Percentiles rank a stretch among this genome's conserved stretches.
phyloP scores from a whole-genome alignment of 179 eudicot species.

The Gypsophila paniculata region DNA sequence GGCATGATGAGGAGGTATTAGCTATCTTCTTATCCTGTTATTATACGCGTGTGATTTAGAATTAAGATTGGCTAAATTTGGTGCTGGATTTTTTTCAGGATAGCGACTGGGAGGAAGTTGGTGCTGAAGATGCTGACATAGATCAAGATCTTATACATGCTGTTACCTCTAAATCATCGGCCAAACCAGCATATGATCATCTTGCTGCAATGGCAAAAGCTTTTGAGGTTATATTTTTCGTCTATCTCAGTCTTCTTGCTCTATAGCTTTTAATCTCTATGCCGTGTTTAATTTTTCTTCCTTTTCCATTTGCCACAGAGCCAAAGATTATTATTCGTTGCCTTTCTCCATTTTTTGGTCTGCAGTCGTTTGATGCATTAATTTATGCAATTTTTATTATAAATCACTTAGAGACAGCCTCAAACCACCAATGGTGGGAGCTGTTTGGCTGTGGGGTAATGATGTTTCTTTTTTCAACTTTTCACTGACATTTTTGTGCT shows the following conservation, averaged over 20 bases:
- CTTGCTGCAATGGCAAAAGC: slow-evolving; percentile 80
- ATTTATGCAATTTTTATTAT: background rate
- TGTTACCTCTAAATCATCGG: slow-evolving; percentile 34
- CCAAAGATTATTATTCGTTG: too few relatives aligned
- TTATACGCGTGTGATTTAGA: background rate
- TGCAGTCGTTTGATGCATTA: too few relatives aligned
- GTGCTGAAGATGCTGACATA: slow-evolving; percentile 45
- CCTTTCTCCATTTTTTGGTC: too few relatives aligned
- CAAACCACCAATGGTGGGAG: background rate
- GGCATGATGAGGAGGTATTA: slow-evolving; percentile 59
- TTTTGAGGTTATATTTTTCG: slow-evolving; percentile 44
- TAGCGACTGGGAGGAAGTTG: slow-evolving; percentile 94
- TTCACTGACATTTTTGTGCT: slow-evolving; percentile 7
- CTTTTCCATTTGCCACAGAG: too few relatives aligned
- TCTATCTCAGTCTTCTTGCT: too few relatives aligned
- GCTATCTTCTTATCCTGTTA: slow-evolving; percentile 7
- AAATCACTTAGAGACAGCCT: background rate
- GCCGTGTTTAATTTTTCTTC: background rate
- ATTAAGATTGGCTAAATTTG: background rate
- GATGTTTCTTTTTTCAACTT: background rate
- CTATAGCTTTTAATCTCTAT: too few relatives aligned
- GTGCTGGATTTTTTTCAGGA: slow-evolving; percentile 45
- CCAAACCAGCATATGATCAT: slow-evolving; percentile 55
- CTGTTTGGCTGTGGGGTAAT: background rate
- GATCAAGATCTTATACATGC: slow-evolving; percentile 41